phyloP scores from a whole-genome alignment of 2,329 filamentous ascomycete species.

The Sporothrix dimorphospora region DNA sequence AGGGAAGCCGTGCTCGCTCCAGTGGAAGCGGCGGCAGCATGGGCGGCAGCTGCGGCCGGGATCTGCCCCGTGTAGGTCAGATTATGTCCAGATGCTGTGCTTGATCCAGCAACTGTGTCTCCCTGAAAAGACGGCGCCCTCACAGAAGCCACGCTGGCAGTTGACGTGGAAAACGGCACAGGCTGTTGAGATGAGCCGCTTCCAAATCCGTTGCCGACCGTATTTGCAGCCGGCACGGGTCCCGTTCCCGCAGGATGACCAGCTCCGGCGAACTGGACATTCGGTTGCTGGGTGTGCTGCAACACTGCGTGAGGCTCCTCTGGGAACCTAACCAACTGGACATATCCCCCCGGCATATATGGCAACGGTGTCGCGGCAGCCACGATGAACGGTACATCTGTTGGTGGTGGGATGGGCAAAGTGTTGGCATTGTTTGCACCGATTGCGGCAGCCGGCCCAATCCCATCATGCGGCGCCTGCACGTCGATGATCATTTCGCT shows the following conservation, averaged over 20 bases:
- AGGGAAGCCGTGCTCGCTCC: neutral
- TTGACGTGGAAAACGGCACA: neutral
- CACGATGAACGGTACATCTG: neutral
- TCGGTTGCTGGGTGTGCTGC: neutral
- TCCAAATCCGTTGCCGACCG: neutral
- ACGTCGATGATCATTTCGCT: conserved; percentile 34
- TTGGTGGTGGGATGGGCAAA: neutral
- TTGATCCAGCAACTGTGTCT: neutral
- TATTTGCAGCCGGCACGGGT: neutral
- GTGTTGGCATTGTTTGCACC: neutral
- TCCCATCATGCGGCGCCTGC: neutral
- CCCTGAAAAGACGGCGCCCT: neutral
- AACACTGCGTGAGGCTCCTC: neutral
- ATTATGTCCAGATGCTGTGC: neutral
- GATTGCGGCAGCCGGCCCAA: neutral
- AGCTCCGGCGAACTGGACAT: neutral
- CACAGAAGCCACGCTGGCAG: neutral
- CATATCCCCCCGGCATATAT: conserved; percentile 3
- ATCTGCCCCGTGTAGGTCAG: neutral
- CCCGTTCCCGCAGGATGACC: neutral
- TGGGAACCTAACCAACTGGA: neutral
- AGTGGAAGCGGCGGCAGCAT: neutral
- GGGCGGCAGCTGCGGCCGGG: neutral
- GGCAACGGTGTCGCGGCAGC: neutral
- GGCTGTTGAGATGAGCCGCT: neutral